Base-by-base conservation (phyloP, 2,329 filamentous ascomycete species). In the Penicillium brevicompactum region DNA sequence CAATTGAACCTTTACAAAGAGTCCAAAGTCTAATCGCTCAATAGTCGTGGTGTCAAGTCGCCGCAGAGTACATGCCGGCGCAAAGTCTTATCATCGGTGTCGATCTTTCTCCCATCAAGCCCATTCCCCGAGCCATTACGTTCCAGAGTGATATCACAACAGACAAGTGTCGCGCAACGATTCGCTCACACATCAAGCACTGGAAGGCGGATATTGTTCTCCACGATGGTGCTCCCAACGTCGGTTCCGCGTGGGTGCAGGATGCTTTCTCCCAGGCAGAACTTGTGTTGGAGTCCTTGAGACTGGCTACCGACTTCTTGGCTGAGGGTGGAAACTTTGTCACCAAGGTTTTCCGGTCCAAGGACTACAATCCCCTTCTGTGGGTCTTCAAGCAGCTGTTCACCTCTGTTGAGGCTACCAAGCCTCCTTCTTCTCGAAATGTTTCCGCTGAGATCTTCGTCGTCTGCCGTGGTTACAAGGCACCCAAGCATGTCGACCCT, bases 371-470 rank as follows among this genome's bases (percentile, higher is more conserved):
- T 72, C 88, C 91, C 55, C 78, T 99, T 44, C 83, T 97, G 46
- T 99, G 94, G 94, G 92, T 97, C 32, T 92, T 97, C 80, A 96
- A 96, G 72, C 94, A 99, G 74, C 82, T 99, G 1, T 99, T 99
- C 78, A 83, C 84, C 46, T 95, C 94, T 63, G 94, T 99, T 60
- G 93, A 99, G 72, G 93, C 95, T 46, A 99, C 94, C 5, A 99
- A 99, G 75, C 94, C 94, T 3, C 94, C 94, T 0, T 96, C 92
- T 0, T 96, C 91, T 8, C 84, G 94, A 80, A 97, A 96, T 68
- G 93, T 99, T 49, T 97, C 92, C 7, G 94, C 94, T 62, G 94
- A 99, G 80, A 97, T 97, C 40, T 99, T 99, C 79, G 93, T 97
- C 61, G 94, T 99, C 32, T 97, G 93, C 76, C 86, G 88, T 63